Conservation (phyloP, 1,139 yeast genomes). For the Hyphopichia khmerensis region DNA sequence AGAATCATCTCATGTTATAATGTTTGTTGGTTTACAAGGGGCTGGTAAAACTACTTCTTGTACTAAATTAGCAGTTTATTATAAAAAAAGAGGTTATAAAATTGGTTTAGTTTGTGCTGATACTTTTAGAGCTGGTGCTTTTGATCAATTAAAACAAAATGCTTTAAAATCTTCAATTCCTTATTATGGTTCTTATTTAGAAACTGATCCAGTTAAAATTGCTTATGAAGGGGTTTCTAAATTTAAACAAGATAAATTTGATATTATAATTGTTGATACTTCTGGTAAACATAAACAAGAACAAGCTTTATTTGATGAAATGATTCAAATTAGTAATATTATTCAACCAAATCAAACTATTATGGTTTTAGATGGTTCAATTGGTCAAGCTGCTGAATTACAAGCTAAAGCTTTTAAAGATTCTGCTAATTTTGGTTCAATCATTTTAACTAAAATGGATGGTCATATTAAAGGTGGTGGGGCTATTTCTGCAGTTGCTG, state of each 20-base stretch:
- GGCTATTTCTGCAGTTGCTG: conserved; percentile 98
- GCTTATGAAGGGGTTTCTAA: conserved; percentile 89
- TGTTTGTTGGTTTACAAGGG: conserved; percentile 98
- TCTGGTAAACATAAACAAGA: conserved; percentile 99
- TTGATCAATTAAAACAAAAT: conserved; percentile 96
- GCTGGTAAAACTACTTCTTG: conserved; percentile 98
- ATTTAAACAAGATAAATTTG: conserved; percentile 89
- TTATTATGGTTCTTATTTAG: conserved; percentile 91
- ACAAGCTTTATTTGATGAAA: conserved; percentile 85
- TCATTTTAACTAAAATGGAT: conserved; percentile 93
- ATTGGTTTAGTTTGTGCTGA: conserved; percentile 98
- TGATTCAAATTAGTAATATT: conserved; percentile 87
- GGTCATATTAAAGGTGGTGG: conserved; percentile 99
- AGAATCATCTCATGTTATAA: conserved; percentile 58
- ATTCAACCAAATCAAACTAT: conserved; percentile 91
- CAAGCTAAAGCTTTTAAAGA: conserved; percentile 96
- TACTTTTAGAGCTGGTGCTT: conserved; percentile 99
- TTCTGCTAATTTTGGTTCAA: conserved; percentile 90
- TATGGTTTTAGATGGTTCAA: conserved; percentile 96
- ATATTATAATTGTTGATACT: conserved; percentile 92
- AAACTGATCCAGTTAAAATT: conserved; percentile 92
- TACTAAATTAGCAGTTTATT: conserved; percentile 93
- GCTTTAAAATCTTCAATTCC: conserved; percentile 96
- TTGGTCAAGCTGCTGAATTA: conserved; percentile 97
- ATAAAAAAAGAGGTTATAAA: conserved; percentile 89